A percentile compares a stretch with the other conserved stretches of the same genome.
phyloP scores from a whole-genome alignment of 306 rosid species.

The Mucuna pruriens region DNA sequence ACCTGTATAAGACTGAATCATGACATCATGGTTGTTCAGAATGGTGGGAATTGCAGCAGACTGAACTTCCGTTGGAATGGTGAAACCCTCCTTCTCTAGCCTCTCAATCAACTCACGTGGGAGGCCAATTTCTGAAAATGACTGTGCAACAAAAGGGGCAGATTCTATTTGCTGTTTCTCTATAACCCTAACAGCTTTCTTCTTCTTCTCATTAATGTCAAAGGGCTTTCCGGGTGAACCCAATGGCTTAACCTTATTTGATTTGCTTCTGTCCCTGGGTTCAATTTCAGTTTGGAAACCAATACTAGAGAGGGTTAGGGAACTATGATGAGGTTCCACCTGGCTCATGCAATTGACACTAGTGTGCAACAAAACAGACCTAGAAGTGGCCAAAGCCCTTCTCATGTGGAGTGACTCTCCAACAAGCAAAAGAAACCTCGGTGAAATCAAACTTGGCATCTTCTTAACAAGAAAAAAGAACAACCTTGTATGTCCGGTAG shows the following conservation, averaged over 20 bases:
- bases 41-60: constrained; percentile 84
- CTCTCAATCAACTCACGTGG: constrained; percentile 67
- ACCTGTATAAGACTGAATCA: constrained; percentile 96
- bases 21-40: constrained; percentile 71
- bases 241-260: constrained; percentile 44
- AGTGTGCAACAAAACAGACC: constrained; percentile 58
- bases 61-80: constrained; percentile 85
- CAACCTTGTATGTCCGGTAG: background rate
- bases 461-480: constrained; percentile 21
- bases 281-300: constrained; percentile 53
- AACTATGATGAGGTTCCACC: constrained; percentile 44
- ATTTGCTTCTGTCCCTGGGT: constrained; percentile 37
- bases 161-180: constrained; percentile 51
- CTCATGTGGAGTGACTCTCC: constrained; percentile 67
- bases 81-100: constrained; percentile 75
- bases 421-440: constrained; percentile 62
- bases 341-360: constrained; percentile 48
- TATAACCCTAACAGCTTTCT: constrained; percentile 41
- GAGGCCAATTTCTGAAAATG: constrained; percentile 86
- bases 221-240: constrained; percentile 48
- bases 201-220: constrained; percentile 47
- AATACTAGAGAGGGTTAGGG: constrained; percentile 65
- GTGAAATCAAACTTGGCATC: constrained; percentile 68
- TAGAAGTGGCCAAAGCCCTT: constrained; percentile 55
- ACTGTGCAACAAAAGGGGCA: constrained; percentile 72